These are phyloP conservation scores for Fereydounia khargensis DNA, from an alignment of 1,284 basidiomycete species.

Conservation along the genomic window DNA sequence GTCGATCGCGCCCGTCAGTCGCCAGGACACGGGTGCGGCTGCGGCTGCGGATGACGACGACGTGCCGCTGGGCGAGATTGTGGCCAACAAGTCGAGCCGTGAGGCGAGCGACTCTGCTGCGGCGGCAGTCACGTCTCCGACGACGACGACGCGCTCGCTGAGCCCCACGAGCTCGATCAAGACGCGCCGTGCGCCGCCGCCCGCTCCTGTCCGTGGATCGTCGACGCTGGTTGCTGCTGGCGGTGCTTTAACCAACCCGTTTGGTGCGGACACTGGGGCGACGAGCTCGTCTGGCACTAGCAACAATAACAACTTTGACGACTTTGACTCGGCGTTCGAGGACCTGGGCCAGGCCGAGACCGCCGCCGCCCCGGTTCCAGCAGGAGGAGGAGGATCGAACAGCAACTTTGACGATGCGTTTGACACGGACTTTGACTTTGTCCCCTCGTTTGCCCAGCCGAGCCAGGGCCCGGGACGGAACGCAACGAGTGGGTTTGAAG, in stretches of 20 bases:
- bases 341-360: conserved; percentile 41
- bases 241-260: conserved; percentile 21
- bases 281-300: background rate
- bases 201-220: conserved; percentile 33
- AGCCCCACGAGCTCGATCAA: conserved; percentile 34
- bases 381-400: too few species aligned
- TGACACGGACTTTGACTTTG: conserved; percentile 50
- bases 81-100: background rate
- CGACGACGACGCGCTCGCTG: conserved; percentile 1
- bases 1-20: conserved; percentile 26
- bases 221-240: conserved; percentile 12
- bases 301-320: conserved; percentile 38
- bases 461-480: background rate
- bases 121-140: background rate
- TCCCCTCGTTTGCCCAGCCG: conserved; percentile 35
- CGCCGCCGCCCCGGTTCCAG: background rate
- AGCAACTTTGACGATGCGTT: conserved; percentile 54
- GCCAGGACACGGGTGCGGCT: conserved; percentile 10
- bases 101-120: background rate
- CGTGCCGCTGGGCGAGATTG: conserved; percentile 29
- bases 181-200: conserved; percentile 45
- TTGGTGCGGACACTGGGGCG: conserved; percentile 28
- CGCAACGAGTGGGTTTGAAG: conserved; percentile 30
- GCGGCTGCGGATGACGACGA: conserved; percentile 17
- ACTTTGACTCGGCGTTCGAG: conserved; percentile 55